phyloP scores from a whole-genome alignment of 352 stramenopile species.

The Pythium pyrilobum region DNA sequence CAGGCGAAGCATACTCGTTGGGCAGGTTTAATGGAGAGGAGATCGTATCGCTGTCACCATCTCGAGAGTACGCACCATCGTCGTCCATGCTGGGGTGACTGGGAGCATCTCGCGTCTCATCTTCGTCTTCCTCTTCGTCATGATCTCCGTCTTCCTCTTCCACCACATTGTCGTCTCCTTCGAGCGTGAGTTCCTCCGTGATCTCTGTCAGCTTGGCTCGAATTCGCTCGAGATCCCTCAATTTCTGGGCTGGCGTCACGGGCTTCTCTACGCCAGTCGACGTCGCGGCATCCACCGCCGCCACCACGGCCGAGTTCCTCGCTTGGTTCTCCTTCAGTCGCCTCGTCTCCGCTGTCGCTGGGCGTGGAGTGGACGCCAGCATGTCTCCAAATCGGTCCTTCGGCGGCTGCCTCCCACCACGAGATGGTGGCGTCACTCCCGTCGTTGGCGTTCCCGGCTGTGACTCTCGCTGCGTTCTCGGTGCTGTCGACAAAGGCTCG shows the following conservation, averaged over 20 bases:
- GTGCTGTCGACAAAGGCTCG: too few species aligned
- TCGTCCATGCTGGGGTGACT: too few species aligned
- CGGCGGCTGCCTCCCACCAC: background rate
- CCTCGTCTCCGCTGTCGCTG: background rate
- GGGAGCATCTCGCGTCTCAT: background rate
- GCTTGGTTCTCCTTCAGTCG: slow-evolving; percentile 7
- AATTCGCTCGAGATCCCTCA: background rate
- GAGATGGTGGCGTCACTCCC: background rate
- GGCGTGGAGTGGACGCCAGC: slow-evolving; percentile 8
- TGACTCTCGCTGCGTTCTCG: too few species aligned
- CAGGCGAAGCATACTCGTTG: background rate
- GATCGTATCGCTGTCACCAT: background rate
- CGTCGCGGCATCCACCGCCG: background rate
- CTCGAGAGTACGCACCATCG: too few species aligned
- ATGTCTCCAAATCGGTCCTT: slow-evolving; percentile 45
- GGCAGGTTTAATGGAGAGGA: too few species aligned
- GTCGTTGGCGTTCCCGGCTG: background rate
- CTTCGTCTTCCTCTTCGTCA: background rate
- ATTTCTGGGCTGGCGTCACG: slow-evolving; percentile 6
- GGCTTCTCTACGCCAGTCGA: background rate
- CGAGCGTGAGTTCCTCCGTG: background rate
- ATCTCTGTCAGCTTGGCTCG: slow-evolving; percentile 5
- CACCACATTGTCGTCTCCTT: background rate
- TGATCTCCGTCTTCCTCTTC: background rate
- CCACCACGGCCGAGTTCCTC: background rate